Evolutionary conservation across 1,284 basidiomycete genomes (phyloP).

Genomic region (Pascua guehoae): DNA sequence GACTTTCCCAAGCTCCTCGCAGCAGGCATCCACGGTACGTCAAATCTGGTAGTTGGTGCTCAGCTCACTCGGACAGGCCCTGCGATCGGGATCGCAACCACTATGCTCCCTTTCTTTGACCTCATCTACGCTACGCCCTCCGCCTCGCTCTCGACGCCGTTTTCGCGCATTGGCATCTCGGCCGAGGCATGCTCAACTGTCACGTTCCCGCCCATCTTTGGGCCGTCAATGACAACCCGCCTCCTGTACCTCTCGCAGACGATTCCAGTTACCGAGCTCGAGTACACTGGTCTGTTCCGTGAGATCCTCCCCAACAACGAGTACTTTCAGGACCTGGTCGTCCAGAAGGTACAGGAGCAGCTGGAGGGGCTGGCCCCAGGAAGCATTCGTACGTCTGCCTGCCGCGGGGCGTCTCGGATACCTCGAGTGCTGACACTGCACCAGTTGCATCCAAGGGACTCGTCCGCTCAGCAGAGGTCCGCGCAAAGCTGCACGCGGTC

Average conservation of each 20-base stretch:
- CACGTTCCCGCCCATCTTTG: conserved; percentile 1
- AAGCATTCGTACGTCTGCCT: not conserved
- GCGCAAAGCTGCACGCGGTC: no score
- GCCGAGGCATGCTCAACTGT: conserved; percentile 1
- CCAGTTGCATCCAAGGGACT: no score
- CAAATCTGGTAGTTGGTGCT: not conserved
- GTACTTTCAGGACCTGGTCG: not conserved
- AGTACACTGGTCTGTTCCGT: not conserved
- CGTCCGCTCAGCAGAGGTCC: no score
- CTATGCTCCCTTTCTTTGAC: conserved; percentile 3
- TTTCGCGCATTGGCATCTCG: conserved; percentile 1
- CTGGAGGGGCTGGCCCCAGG: not conserved
- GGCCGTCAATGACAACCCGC: not conserved
- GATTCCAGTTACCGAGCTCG: not conserved
- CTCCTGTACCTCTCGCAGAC: conserved; percentile 1
- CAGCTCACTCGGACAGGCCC: not conserved
- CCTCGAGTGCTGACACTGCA: no score
- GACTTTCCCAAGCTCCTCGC: conserved; percentile 5
- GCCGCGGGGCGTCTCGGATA: no score
- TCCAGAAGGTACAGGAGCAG: not conserved
- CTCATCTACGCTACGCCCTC: conserved; percentile 1
- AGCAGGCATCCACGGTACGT: not conserved
- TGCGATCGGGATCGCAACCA: not conserved
- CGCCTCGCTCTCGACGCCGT: not conserved
- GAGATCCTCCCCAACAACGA: conserved; percentile 1